Conservation (phyloP, 2,329 filamentous ascomycete genomes). For the Colletotrichum kahawae region DNA sequence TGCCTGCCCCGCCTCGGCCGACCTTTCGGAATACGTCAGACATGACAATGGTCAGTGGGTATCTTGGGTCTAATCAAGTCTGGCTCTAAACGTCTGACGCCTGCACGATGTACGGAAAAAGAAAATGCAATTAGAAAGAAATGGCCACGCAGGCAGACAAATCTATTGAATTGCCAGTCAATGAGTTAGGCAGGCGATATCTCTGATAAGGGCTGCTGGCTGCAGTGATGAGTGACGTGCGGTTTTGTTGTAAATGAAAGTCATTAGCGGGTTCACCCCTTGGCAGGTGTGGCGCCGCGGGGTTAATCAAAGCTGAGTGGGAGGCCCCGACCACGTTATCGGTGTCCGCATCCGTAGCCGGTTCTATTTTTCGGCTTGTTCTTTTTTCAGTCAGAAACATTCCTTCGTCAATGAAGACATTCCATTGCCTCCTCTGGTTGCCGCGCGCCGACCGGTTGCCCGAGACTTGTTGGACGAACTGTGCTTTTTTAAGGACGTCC, state of each 20-base stretch:
- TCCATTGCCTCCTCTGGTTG: not conserved
- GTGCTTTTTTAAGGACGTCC: not conserved
- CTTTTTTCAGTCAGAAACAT: not conserved
- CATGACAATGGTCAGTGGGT: conserved; percentile 2
- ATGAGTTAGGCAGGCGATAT: not conserved
- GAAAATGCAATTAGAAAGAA: not conserved
- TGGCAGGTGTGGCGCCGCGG: conserved; percentile 19
- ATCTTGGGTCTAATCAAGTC: not conserved
- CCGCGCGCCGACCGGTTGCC: not conserved
- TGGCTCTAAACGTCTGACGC: not conserved
- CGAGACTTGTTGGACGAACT: not conserved
- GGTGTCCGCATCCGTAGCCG: conserved; percentile 8
- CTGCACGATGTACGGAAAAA: not conserved
- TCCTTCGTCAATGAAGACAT: conserved; percentile 1
- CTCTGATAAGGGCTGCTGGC: not conserved
- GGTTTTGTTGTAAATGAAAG: conserved; percentile 6
- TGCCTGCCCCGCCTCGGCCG: conserved; percentile 69
- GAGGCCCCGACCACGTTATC: not conserved
- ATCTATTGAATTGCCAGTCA: not conserved
- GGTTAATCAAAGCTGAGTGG: conserved; percentile 8
- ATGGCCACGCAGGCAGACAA: not conserved
- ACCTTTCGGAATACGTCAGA: conserved; percentile 54
- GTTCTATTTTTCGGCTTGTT: not conserved
- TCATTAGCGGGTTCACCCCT: not conserved
- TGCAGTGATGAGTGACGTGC: not conserved